Conservation (phyloP, 305 asterid genomes). For the Fraxinus sp. region DNA sequence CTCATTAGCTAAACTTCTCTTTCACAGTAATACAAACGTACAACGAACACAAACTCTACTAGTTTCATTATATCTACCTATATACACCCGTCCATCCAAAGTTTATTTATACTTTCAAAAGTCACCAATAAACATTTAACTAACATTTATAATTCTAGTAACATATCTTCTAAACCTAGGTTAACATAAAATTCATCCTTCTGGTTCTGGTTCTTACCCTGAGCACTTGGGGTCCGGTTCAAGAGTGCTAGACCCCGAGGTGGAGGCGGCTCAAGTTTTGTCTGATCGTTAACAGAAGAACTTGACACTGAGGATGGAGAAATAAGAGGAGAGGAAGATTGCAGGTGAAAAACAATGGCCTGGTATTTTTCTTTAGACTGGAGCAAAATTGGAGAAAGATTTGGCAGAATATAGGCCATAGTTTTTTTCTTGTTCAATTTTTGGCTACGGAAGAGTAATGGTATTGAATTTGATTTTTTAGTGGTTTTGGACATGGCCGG, state of each 20-base stretch:
- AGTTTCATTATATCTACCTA: conserved; percentile 20
- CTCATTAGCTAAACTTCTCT: neutral
- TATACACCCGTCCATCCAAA: conserved; percentile 24
- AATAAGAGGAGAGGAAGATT: neutral
- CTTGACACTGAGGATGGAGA: conserved; percentile 15
- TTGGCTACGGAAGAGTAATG: neutral
- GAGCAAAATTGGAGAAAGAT: conserved; percentile 53
- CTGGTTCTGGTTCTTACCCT: conserved; percentile 41
- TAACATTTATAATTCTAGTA: neutral
- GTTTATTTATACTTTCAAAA: conserved; percentile 22
- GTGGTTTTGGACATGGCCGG: conserved; percentile 44
- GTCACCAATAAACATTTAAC: conserved; percentile 5
- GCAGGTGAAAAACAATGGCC: conserved; percentile 30
- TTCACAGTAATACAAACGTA: neutral
- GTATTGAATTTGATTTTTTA: conserved; percentile 3
- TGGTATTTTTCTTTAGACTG: conserved; percentile 49
- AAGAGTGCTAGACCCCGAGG: conserved; percentile 41
- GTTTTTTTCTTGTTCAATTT: conserved; percentile 1
- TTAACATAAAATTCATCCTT: conserved; percentile 71
- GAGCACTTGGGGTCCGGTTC: conserved; percentile 32
- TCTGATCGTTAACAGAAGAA: conserved; percentile 28
- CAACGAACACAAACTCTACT: neutral
- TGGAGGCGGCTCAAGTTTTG: conserved; percentile 44
- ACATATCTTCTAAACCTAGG: conserved; percentile 40
- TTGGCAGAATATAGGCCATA: conserved; percentile 73